Evolutionary conservation across 208 protist genomes (phyloP), one percentile per base, ranked within the genome.

Genomic region (Balamuthia mandrillaris): DNA sequence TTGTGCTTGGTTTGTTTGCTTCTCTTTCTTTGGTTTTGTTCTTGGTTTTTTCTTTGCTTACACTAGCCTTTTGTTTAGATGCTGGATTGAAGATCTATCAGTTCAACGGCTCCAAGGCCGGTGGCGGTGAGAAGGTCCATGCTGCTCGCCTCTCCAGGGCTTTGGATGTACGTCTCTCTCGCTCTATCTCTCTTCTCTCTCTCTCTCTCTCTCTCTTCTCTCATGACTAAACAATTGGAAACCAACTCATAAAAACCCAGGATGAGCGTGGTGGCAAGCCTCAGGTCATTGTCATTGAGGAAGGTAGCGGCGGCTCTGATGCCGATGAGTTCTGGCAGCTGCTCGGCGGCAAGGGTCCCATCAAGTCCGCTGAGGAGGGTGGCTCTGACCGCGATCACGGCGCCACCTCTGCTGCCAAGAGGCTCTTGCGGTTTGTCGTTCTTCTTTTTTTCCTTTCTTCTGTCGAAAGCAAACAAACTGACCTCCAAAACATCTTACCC

Each of bases 51-150:
- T 27, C 52, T 3, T n/a, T 5, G n/a, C 52, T 33, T 93, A 89
- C 31, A 41, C 12, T 83, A 88, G 18, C 92, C 94, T 56, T 45
- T 85, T 33, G 94, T 58, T 83, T 94, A 45, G 93, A 93, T 61
- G 2, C 7, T 24, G 89, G 87, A 35, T 29, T 88, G 2, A 63
- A 7, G 4, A 41, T 94, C 12, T 91, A 89, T 70, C 77, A 88
- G 75, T 93, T 83, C 78, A 92, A 91, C 75, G 91, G 91, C 52
- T 44, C 9, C 0, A 72, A 89, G 42, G 63, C 75, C 21, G 33
- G 41, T 63, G 52, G 29, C 56, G 7, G 58, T 6, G 92, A 94
- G 58, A 49, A 49, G 21, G 49, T 21, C 39, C 92, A 93, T 79
- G 89, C 61, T 37, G 75, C 61, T 12, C 21, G 77, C 27, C 14